Base-by-base conservation (phyloP, 2,329 filamentous ascomycete genomes). In the Colletotrichum eremochloae region DNA sequence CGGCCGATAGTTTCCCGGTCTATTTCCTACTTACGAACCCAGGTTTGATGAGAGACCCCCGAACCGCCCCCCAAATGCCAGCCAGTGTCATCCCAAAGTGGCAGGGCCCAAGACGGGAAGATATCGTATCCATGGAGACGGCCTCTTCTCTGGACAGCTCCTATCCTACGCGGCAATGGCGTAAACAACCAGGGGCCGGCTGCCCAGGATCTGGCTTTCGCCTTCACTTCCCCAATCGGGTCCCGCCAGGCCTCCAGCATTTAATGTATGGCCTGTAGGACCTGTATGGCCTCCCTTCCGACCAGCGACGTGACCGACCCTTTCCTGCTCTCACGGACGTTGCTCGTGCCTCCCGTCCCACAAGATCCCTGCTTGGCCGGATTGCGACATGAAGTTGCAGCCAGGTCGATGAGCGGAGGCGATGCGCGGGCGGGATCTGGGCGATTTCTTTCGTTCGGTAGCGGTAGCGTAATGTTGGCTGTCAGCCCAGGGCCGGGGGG, bases 311-410 rank as follows among this genome's bases (percentile, higher is more conserved):
- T 20, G 48, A n/a, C 14, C 46, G 33, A 63, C 36, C 38, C 33
- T 42, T 52, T 48, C n/a, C 48, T 9, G 14, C 5, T 14, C 36
- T 8, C 55, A 55, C 44, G 56, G 55, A 67, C 38, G 56, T 40
- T n/a, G 55, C 48, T 57, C 62, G 29, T 44, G 8, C 1, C 29
- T 31, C 36, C 7, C 12, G 20, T 14, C 20, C 55, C 20, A 57
- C 29, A 20, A 12, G 24, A 65, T 29, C 61, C 61, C 53, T 58
- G 52, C 20, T 33, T 44, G n/a, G 52, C 50, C 29, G 40, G 42
- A 20, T 56, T 38, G 12, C 33, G 67, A 40, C 53, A 70, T 60
- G 63, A 44, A 44, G 63, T 67, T 24, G 63, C 62, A 70, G 53
- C 36, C 53, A 42, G 60, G 55, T 46, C 55, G 64, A 42, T 33